A percentile compares a stretch with the other conserved stretches of the same genome.
Evolutionary conservation across 2,329 filamentous ascomycete species (phyloP).

Genomic region (Colletotrichum liaoningense): DNA sequence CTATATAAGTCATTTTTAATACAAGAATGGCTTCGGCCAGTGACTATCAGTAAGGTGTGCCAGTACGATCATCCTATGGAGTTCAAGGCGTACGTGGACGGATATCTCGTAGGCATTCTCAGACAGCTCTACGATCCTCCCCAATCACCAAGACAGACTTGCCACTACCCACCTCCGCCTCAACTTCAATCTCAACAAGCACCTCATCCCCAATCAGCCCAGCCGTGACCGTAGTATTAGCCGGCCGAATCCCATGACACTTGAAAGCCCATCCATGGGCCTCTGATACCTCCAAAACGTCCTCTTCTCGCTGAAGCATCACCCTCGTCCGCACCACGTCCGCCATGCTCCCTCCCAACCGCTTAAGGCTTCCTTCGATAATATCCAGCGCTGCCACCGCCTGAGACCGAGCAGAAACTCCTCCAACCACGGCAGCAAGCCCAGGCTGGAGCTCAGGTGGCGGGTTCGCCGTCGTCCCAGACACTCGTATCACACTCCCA

Average conservation of each 20-base stretch:
- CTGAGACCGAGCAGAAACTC: slow-evolving; percentile 16
- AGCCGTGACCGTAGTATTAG: slow-evolving; percentile 3
- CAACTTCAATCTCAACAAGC: slow-evolving; percentile 18
- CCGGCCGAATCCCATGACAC: slow-evolving; percentile 5
- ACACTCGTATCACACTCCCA: neutral
- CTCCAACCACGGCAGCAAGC: neutral
- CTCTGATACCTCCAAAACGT: slow-evolving; percentile 8
- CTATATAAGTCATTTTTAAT: neutral
- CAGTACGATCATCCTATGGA: neutral
- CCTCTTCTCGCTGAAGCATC: slow-evolving; percentile 21
- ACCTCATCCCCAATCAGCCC: slow-evolving; percentile 16
- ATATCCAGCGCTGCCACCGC: slow-evolving; percentile 16
- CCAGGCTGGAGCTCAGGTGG: neutral
- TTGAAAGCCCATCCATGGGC: slow-evolving; percentile 20
- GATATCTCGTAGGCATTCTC: too few relatives aligned
- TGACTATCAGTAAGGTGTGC: too few relatives aligned
- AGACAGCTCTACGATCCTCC: neutral
- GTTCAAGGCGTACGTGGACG: neutral
- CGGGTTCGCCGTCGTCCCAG: slow-evolving; percentile 23
- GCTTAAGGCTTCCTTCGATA: neutral
- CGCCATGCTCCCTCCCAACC: slow-evolving; percentile 16
- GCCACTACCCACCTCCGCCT: slow-evolving; percentile 9
- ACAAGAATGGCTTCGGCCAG: neutral
- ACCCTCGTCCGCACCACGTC: slow-evolving; percentile 30
- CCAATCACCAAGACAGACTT: neutral